phyloP scores from a whole-genome alignment of 2,329 filamentous ascomycete genomes.

The Chaetomium sp. region DNA sequence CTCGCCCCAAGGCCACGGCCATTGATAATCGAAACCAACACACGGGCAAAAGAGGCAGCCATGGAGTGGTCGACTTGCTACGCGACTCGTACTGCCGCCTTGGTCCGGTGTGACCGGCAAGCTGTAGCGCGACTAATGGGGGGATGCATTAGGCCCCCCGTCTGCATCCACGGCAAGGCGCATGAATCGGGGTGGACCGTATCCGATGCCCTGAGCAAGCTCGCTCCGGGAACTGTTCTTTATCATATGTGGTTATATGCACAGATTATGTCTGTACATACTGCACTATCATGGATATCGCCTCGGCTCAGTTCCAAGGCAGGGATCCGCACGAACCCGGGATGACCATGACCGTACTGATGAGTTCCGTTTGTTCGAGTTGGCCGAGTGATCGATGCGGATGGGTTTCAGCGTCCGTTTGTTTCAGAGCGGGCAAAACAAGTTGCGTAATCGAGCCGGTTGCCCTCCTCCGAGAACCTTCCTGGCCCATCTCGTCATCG shows the following conservation, averaged over 20 bases:
- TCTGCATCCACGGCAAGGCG: constrained; percentile 11
- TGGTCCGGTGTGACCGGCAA: background rate
- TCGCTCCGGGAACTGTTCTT: background rate
- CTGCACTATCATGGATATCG: background rate
- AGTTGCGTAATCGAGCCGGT: background rate
- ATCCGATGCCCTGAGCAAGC: background rate
- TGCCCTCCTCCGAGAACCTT: constrained; percentile 17
- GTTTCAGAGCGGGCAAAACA: constrained; percentile 2
- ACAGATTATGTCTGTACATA: too few species aligned
- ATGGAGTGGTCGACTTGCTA: constrained; percentile 24
- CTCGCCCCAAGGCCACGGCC: background rate
- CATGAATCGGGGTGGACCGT: constrained; percentile 10
- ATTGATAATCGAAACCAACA: constrained; percentile 5
- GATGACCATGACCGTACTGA: background rate
- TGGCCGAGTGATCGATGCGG: background rate
- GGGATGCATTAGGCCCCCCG: background rate
- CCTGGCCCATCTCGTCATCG: constrained; percentile 19
- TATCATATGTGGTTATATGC: background rate
- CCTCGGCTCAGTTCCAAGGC: constrained; percentile 8
- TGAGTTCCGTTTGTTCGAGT: background rate
- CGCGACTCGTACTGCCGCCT: constrained; percentile 1
- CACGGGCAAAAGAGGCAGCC: constrained; percentile 16
- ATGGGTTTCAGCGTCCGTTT: background rate
- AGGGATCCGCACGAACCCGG: background rate
- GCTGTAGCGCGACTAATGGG: background rate